Evolutionary conservation across 306 rosid species (phyloP), one percentile per base, ranked within the genome.

Genomic region (Vachellia pachyceras): DNA sequence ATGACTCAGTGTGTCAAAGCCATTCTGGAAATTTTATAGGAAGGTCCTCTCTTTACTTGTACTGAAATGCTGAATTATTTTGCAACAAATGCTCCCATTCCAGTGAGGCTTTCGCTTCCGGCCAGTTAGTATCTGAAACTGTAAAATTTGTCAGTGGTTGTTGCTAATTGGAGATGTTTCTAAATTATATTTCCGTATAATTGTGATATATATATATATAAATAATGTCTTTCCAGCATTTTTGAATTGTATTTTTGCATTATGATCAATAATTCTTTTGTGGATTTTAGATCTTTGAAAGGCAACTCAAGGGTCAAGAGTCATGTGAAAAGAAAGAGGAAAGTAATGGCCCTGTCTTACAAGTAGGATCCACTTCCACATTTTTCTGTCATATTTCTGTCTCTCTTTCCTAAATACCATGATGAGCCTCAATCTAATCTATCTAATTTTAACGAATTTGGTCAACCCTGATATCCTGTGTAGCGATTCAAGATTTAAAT

Each of bases 1-100:
- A 33, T 17, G n/a, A 68, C 73, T 82, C 18, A 3, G 20, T 69
- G 73, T n/a, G 75, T 42, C 58, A 66, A 72, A 65, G 61, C 64
- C 18, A 52, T 54, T 54, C 11, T 35, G 54, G 63, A 49, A 47
- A 50, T 72, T 29, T 70, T 25, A 66, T 69, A 11, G 18, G 46
- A n/a, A 4, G 18, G 35, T 15, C 22, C 7, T 17, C 7, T 17
- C 18, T 66, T 67, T 7, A 18, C 22, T 83, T 79, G 75, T 69
- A 65, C 9, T 46, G n/a, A n/a, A n/a, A n/a, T n/a, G n/a, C n/a
- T n/a, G 42, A 50, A 44, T 40, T 65, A 75, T 57, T 58, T 7
- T 58, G n/a, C 47, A 54, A 18, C 68, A 40, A 47, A 63, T 23
- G n/a, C 70, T 40, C 9, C 36, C 44, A 10, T 25, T 58, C 66